Evolutionary conservation across 1,139 yeast genomes (phyloP), one percentile per base, ranked within the genome.

Genomic region (Wickerhamomyces sp.): DNA sequence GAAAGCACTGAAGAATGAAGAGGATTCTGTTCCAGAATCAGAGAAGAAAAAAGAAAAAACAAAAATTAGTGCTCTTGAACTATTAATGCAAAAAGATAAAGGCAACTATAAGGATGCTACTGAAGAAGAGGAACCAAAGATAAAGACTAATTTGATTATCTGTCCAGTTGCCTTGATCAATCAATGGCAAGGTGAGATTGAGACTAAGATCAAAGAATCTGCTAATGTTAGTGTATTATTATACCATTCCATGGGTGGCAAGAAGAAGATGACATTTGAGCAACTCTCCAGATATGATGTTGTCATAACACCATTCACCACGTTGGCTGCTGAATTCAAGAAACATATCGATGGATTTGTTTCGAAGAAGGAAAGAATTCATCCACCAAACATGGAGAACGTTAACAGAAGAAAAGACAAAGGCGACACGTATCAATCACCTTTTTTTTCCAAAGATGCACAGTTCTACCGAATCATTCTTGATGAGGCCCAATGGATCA

Each of bases 401-500:
- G 39, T 63, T 37, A 59, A 62, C 38, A 44, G 54, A 17, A 30
- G 52, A 31, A 62, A 63, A 28, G 28, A 26, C 5, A 46, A 39
- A 16, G 32, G 39, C 1, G 16, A 15, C 2, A 58, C 53, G 27
- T 80, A 78, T 49, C 55, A 52, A 30, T 83, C 94, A 0, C 91
- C 94, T 0, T 81, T 91, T 45, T 87, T 64, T 51, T 55, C 73
- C 2, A 45, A 28, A 5, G 70, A 71, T 10, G 65, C 85, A 5
- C 49, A 39, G 2, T 83, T 83, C 47, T 75, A 71, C 52, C 68
- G 98, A 43, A 66, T 88, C 23, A 73, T 89, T 18, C 64, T 91
- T 24, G 98, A 91, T 63, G 98, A 91, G 59, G 96, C 96, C 0
- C 98, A 91, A 49, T 70, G 71, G 44, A 85, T 91, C 48, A 88